Conservation (phyloP, 2,329 filamentous ascomycete species). For the Drechmeria coniospora region DNA sequence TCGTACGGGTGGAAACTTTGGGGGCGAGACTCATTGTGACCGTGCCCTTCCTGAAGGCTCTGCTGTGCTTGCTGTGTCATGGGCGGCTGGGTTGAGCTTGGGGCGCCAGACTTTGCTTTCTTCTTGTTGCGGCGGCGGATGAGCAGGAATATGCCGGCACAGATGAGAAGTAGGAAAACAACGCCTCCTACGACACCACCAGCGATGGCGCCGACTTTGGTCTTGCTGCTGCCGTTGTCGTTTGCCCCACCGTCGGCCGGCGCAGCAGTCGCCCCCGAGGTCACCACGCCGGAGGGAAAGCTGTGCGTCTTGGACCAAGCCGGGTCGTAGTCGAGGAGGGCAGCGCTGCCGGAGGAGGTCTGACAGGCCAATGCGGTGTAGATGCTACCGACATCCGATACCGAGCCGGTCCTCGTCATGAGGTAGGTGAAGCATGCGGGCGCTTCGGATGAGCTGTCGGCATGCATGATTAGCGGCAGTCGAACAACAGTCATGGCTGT, state of each 20-base stretch:
- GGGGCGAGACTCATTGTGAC: conserved; percentile 4
- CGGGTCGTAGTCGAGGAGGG: conserved; percentile 16
- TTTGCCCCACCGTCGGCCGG: conserved; percentile 7
- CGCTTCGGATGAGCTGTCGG: conserved; percentile 1
- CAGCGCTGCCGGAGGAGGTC: conserved; percentile 9
- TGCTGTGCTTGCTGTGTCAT: conserved; percentile 8
- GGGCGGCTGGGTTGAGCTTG: conserved; percentile 5
- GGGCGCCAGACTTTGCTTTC: conserved; percentile 6
- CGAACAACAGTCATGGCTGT: neutral
- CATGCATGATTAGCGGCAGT: too few relatives aligned
- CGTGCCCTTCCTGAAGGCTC: conserved; percentile 12
- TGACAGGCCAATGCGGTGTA: conserved; percentile 15
- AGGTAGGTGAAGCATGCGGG: conserved; percentile 15
- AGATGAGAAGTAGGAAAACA: conserved; percentile 23
- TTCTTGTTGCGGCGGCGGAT: conserved; percentile 22
- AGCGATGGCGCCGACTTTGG: conserved; percentile 26
- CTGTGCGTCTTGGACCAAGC: conserved; percentile 9
- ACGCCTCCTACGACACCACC: conserved; percentile 33
- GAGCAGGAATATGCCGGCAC: conserved; percentile 23
- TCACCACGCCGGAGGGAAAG: conserved; percentile 2
- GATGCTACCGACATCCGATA: conserved; percentile 4
- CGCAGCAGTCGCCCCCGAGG: neutral
- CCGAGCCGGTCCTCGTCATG: conserved; percentile 9
- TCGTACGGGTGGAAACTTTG: conserved; percentile 3
- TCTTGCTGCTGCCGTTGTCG: conserved; percentile 13